These are phyloP conservation scores for Hura crepitans DNA, from an alignment of 441 rosid species.

Conservation along the genomic window DNA sequence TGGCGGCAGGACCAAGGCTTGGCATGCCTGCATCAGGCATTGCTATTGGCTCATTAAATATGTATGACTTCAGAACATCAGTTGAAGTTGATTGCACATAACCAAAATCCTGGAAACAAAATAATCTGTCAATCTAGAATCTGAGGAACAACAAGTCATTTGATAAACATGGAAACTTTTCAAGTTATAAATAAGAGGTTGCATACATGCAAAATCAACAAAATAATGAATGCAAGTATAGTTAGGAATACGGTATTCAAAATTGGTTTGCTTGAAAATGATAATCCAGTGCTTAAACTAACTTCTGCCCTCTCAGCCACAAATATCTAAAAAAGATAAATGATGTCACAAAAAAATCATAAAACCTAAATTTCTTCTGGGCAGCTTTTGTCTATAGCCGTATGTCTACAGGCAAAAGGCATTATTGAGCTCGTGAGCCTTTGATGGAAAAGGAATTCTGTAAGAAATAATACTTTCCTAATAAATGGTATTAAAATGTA, in stretches of 20 bases:
- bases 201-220: background rate
- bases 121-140: background rate
- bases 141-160: background rate
- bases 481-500: background rate
- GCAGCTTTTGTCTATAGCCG: background rate
- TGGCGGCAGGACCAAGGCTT: slow-evolving; percentile 71
- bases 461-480: background rate
- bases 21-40: slow-evolving; percentile 55
- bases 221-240: background rate
- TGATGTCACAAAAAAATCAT: background rate
- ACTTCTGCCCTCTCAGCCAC: background rate
- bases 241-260: background rate
- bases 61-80: slow-evolving; percentile 51
- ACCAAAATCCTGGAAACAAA: slow-evolving; percentile 64
- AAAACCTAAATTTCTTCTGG: background rate
- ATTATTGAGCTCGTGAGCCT: background rate
- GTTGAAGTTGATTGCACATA: slow-evolving; percentile 78
- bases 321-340: background rate
- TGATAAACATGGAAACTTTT: background rate
- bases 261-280: background rate
- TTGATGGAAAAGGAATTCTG: background rate
- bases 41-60: slow-evolving; percentile 63
- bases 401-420: background rate
- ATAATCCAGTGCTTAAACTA: background rate
- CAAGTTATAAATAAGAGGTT: background rate